Evolutionary conservation across 1,284 basidiomycete species (phyloP).

Genomic region (Puccinia novopanici): DNA sequence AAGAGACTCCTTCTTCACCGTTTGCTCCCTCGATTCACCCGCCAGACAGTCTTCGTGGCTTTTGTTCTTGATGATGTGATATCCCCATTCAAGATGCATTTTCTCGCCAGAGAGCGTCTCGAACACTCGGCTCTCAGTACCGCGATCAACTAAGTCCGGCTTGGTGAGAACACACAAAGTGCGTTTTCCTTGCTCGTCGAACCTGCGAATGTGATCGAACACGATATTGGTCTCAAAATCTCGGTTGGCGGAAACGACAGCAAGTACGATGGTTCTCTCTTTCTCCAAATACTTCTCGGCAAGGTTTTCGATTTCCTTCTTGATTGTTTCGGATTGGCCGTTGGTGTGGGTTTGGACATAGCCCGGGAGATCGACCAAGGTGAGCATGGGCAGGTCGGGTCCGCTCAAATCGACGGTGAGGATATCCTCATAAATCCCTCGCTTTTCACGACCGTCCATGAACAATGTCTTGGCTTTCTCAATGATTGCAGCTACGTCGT

Average conservation of each 20-base stretch:
- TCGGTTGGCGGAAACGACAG: slow-evolving; percentile 95
- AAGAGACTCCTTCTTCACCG: neutral
- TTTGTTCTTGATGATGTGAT: slow-evolving; percentile 20
- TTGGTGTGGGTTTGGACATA: slow-evolving; percentile 92
- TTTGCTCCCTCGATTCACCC: neutral
- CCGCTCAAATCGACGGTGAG: slow-evolving; percentile 86
- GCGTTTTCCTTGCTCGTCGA: slow-evolving; percentile 88
- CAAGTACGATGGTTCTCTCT: slow-evolving; percentile 88
- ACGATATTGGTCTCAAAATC: slow-evolving; percentile 97
- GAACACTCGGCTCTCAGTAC: slow-evolving; percentile 77
- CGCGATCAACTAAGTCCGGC: slow-evolving; percentile 91
- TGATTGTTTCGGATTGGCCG: slow-evolving; percentile 91
- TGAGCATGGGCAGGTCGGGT: slow-evolving; percentile 91
- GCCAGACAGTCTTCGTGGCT: neutral
- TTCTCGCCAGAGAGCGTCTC: neutral
- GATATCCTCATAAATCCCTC: slow-evolving; percentile 87
- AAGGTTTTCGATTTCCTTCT: slow-evolving; percentile 82
- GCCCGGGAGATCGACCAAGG: slow-evolving; percentile 93
- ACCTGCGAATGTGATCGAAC: slow-evolving; percentile 82
- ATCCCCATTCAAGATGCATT: neutral
- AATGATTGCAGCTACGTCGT: slow-evolving; percentile 61
- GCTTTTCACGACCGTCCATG: slow-evolving; percentile 83
- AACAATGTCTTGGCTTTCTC: slow-evolving; percentile 92
- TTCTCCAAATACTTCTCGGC: slow-evolving; percentile 97
- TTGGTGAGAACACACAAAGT: slow-evolving; percentile 98